Evolutionary conservation across 2,329 filamentous ascomycete species (phyloP).

Genomic region (Aspergillus glaucus): DNA sequence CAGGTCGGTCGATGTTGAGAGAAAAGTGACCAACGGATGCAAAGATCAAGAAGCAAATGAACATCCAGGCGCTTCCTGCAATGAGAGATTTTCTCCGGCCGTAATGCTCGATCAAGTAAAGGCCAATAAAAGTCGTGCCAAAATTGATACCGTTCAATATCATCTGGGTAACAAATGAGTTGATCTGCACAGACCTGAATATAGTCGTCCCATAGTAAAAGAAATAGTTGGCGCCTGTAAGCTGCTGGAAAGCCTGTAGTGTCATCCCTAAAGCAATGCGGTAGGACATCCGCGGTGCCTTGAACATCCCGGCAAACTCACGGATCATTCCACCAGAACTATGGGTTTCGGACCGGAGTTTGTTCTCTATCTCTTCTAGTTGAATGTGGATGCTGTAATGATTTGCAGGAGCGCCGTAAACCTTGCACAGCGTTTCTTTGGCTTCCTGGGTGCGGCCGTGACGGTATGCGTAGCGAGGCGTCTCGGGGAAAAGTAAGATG

Average conservation of each 20-base stretch:
- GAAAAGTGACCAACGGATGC: slow-evolving; percentile 49
- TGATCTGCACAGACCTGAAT: slow-evolving; percentile 2
- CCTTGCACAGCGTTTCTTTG: slow-evolving; percentile 45
- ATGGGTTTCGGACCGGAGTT: slow-evolving; percentile 48
- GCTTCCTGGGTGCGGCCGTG: slow-evolving; percentile 48
- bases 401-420: slow-evolving; percentile 49
- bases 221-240: slow-evolving; percentile 42
- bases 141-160: slow-evolving; percentile 64
- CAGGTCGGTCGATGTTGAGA: slow-evolving; percentile 30
- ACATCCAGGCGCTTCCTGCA: slow-evolving; percentile 62
- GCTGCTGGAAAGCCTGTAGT: slow-evolving; percentile 39
- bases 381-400: slow-evolving; percentile 49
- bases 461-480: slow-evolving; percentile 55
- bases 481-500: slow-evolving; percentile 52
- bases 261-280: slow-evolving; percentile 35
- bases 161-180: slow-evolving; percentile 53
- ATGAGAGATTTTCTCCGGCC: slow-evolving; percentile 64
- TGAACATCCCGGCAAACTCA: slow-evolving; percentile 23
- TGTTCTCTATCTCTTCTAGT: slow-evolving; percentile 50
- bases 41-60: slow-evolving; percentile 59
- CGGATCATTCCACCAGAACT: slow-evolving; percentile 28
- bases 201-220: slow-evolving; percentile 59
- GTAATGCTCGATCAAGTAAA: slow-evolving; percentile 63
- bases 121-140: slow-evolving; percentile 56
- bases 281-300: slow-evolving; percentile 38